Conservation (phyloP, 2,329 filamentous ascomycete species). For the Alternaria rosae region DNA sequence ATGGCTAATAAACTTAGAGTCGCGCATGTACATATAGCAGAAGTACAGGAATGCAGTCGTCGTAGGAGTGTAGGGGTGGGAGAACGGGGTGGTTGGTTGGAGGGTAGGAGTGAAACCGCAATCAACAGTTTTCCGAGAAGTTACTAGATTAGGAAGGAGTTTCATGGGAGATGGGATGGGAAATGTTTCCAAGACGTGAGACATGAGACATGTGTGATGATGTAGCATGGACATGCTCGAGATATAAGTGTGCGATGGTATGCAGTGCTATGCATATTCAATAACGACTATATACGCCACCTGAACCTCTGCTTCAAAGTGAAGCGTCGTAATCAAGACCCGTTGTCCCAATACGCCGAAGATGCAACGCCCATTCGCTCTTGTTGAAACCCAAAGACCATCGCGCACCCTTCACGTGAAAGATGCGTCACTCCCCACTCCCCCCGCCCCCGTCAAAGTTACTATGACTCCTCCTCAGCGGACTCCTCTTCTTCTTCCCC, state of each 20-base stretch:
- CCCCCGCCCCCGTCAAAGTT: conserved; percentile 27
- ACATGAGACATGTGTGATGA: neutral
- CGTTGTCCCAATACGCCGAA: neutral
- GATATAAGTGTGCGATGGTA: neutral
- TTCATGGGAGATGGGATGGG: neutral
- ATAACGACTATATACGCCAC: neutral
- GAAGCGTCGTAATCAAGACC: neutral
- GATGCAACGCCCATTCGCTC: neutral
- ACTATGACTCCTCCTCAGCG: conserved; percentile 42
- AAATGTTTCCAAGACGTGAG: neutral
- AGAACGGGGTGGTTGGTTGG: neutral
- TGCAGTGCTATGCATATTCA: neutral
- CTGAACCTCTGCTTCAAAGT: neutral
- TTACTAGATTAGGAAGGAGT: neutral
- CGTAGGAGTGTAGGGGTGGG: neutral
- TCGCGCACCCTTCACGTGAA: neutral
- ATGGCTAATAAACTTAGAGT: neutral
- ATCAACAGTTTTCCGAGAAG: neutral
- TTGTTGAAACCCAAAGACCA: neutral
- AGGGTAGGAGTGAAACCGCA: neutral
- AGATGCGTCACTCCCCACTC: neutral
- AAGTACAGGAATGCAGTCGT: neutral
- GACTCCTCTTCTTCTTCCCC: conserved; percentile 38
- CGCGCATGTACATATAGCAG: neutral
- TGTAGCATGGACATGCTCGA: neutral